phyloP scores from a whole-genome alignment of 169 alveolate species.

The Plasmodium billcollinsi region DNA sequence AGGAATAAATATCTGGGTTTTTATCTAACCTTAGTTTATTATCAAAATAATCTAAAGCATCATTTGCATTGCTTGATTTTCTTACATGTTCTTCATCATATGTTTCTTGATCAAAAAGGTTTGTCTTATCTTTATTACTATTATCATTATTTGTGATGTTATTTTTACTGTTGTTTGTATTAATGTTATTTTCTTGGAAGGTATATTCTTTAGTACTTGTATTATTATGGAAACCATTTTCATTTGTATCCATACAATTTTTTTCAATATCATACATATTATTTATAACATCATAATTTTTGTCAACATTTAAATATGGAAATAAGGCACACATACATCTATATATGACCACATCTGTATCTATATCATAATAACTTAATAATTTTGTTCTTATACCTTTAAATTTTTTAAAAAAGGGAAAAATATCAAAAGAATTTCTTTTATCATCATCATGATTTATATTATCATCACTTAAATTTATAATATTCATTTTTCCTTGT shows the following conservation, averaged over 20 bases:
- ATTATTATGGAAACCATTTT: neutral
- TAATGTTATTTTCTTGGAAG: neutral
- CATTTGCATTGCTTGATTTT: constrained; percentile 26
- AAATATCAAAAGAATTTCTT: constrained; percentile 42
- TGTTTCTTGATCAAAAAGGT: constrained; percentile 39
- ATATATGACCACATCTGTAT: constrained; percentile 63
- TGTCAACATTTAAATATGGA: constrained; percentile 59
- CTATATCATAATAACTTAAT: constrained; percentile 36
- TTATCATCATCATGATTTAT: constrained; percentile 5
- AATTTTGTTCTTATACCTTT: constrained; percentile 32
- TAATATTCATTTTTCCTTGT: constrained; percentile 65
- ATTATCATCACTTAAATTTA: constrained; percentile 16
- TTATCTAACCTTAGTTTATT: constrained; percentile 46
- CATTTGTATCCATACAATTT: neutral
- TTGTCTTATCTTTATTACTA: constrained; percentile 4
- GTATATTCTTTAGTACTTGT: neutral
- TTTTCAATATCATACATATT: constrained; percentile 40
- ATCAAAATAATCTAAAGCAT: constrained; percentile 62
- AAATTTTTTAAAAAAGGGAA: constrained; percentile 56
- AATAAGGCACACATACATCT: constrained; percentile 73
- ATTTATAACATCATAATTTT: constrained; percentile 17
- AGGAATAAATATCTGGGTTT: constrained; percentile 70
- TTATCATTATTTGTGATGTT: neutral
- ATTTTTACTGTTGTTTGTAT: neutral
- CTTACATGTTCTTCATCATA: constrained; percentile 21